Base-by-base conservation (phyloP, 2,329 filamentous ascomycete genomes). In the Nothopassalora personata region DNA sequence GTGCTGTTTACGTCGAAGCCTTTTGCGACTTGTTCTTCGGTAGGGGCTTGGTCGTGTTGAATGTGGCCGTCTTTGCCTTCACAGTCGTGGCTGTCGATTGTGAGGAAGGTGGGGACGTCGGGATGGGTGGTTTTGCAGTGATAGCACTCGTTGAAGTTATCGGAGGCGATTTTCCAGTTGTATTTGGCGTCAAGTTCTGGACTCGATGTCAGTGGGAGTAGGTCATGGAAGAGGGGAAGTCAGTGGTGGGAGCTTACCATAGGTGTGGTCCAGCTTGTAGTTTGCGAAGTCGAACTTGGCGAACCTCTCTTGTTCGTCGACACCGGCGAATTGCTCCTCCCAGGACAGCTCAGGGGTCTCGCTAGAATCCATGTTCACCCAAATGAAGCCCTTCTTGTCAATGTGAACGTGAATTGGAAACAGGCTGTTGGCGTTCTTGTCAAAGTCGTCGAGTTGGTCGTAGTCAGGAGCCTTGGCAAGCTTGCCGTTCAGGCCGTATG, bases 131-230 rank as follows among this genome's bases (percentile, higher is more conserved):
- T 80, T 58, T 79, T 78, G 74, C 82, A 85, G 73, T 85, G 83
- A 65, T 86, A 86, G 66, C 83, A 86, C 69, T 84, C 83, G 68
- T 86, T 86, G 75, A 84, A 86, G 74, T 86, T 85, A 67, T 86
- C 83, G 1, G 79, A 78, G 27, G 83, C 68, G 39, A 80, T 78
- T 72, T 85, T 84, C 82, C 82, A 85, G 73, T 84, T 84, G 68
- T 79, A 82, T 31, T 79, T 75, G 0, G 77, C 79, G 50, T 81
- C 77, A 74, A 82, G 79, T 62, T 82, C 78, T 80, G 39, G 27
- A 31, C n/a, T 23, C 9, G 7, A 51, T 31, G 8, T 30, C 13
- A 52, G 28, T 33, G n/a, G 15, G n/a, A 18, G 4, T 15, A 15
- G 7, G 18, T 34, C 18, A 10, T 46, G 18, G 13, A 27, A 19